Conservation (phyloP, 345 rosid genomes). For the Passiflora organensis region DNA sequence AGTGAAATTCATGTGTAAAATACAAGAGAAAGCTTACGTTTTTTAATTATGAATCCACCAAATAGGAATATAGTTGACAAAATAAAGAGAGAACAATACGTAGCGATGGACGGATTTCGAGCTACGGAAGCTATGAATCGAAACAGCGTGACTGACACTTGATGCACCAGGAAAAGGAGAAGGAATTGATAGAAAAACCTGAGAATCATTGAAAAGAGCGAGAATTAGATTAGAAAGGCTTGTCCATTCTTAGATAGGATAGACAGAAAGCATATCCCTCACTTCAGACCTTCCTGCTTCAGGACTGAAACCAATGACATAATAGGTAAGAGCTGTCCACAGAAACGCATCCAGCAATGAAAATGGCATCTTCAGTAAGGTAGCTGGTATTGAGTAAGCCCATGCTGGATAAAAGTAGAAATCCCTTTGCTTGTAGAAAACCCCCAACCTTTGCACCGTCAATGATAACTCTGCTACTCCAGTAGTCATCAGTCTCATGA, state of each 20-base stretch:
- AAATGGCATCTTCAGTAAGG: slow-evolving; percentile 40
- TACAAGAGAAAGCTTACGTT: slow-evolving; percentile 25
- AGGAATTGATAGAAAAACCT: slow-evolving; percentile 44
- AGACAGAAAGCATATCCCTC: too few species aligned
- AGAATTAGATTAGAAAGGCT: neutral
- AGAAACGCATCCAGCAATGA: slow-evolving; percentile 39
- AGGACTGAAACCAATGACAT: slow-evolving; percentile 48
- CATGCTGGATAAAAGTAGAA: slow-evolving; percentile 47
- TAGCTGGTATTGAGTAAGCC: slow-evolving; percentile 40
- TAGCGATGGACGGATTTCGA: slow-evolving; percentile 29
- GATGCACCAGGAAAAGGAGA: slow-evolving; percentile 42
- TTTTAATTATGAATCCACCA: slow-evolving; percentile 43
- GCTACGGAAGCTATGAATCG: slow-evolving; percentile 38
- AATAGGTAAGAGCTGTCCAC: slow-evolving; percentile 53
- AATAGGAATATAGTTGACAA: slow-evolving; percentile 24
- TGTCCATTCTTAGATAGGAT: neutral
- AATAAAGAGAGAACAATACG: slow-evolving; percentile 17
- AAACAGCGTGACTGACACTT: slow-evolving; percentile 38
- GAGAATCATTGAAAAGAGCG: slow-evolving; percentile 1
- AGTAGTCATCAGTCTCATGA: slow-evolving; percentile 28
- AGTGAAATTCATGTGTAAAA: neutral
- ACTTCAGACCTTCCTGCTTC: slow-evolving; percentile 35
- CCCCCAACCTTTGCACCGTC: slow-evolving; percentile 36
- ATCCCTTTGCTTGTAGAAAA: slow-evolving; percentile 47
- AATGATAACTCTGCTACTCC: slow-evolving; percentile 38